Evolutionary conservation across 352 stramenopile species (phyloP).

Genomic region (Globisporangium megalacanthum): DNA sequence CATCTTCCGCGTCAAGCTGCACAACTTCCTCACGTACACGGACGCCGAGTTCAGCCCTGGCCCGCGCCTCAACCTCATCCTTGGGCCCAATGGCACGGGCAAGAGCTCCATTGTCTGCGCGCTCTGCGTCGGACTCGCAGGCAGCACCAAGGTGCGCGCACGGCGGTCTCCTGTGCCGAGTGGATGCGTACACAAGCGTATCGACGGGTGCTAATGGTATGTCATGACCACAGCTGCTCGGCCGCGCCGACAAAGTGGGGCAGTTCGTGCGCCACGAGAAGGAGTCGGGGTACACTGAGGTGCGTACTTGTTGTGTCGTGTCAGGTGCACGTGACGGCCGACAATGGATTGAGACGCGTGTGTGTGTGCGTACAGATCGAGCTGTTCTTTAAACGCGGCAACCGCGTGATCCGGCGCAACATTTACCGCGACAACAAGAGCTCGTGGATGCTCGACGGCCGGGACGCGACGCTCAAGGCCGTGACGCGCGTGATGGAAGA

Average conservation of each 20-base stretch:
- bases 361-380: conserved; percentile 75
- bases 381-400: conserved; percentile 77
- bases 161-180: background rate
- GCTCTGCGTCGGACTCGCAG: conserved; percentile 95
- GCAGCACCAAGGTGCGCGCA: conserved; percentile 81
- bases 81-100: conserved; percentile 96
- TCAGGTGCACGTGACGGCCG: no score
- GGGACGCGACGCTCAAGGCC: conserved; percentile 61
- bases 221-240: conserved; percentile 67
- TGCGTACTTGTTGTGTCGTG: background rate
- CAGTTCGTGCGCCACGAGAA: conserved; percentile 89
- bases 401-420: conserved; percentile 84
- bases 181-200: background rate
- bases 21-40: conserved; percentile 94
- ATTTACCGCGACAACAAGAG: conserved; percentile 91
- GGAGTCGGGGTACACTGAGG: conserved; percentile 79
- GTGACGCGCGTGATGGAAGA: conserved; percentile 74
- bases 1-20: conserved; percentile 88
- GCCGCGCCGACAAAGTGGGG: conserved; percentile 90
- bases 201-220: background rate
- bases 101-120: conserved; percentile 96
- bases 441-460: conserved; percentile 74
- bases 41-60: conserved; percentile 89
- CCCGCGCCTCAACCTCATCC: conserved; percentile 96
- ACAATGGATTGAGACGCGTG: background rate